These are phyloP conservation scores for Candida smagusa DNA, from an alignment of 1,139 yeast species.

Conservation along the genomic window DNA sequence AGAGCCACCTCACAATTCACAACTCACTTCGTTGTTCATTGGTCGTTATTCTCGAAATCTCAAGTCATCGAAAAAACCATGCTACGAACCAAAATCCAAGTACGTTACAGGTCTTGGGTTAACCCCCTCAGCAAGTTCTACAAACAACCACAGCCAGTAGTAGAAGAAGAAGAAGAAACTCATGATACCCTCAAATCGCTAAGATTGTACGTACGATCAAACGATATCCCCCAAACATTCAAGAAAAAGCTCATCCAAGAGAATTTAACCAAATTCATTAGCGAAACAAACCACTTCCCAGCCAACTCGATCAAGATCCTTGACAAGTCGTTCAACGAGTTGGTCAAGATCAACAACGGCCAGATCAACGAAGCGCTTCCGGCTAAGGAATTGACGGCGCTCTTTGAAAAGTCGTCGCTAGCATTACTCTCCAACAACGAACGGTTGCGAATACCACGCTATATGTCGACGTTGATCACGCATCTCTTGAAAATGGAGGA, in stretches of 20 bases:
- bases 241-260: conserved; percentile 19
- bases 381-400: conserved; percentile 11
- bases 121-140: conserved; percentile 20
- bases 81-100: neutral
- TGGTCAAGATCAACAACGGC: conserved; percentile 14
- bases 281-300: conserved; percentile 6
- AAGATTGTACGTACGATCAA: conserved; percentile 25
- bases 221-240: conserved; percentile 23
- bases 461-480: conserved; percentile 23
- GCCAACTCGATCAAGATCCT: conserved; percentile 15
- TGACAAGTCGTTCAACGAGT: conserved; percentile 20
- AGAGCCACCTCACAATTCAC: too few species aligned
- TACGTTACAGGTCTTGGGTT: conserved; percentile 14
- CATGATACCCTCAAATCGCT: conserved; percentile 12
- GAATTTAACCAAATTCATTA: conserved; percentile 19
- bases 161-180: conserved; percentile 1
- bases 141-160: neutral
- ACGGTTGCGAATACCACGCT: conserved; percentile 22
- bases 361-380: conserved; percentile 6
- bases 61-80: neutral
- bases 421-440: conserved; percentile 9
- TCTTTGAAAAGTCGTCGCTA: conserved; percentile 21
- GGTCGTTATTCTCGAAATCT: too few species aligned
- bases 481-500: conserved; percentile 14
- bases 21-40: too few species aligned